Evolutionary conservation across 768 basidiomycete species (phyloP), one percentile per base, ranked within the genome.

Genomic region (Xerocomus potaroensis): DNA sequence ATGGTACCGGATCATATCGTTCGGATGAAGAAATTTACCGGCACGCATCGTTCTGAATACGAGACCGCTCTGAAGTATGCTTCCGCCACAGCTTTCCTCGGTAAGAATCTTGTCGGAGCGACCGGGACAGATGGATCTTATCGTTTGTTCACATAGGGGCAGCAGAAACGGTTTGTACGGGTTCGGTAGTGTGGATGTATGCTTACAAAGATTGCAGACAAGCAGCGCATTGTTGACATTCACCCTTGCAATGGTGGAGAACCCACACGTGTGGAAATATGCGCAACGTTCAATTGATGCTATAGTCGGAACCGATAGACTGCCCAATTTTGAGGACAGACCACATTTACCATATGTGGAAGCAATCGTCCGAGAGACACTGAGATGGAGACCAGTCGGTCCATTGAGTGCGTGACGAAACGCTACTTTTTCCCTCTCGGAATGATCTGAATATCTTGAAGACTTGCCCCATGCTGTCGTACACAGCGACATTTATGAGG

Each of bases 1-100:
- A 42, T 58, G 55, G 45, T 57, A 12, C n/a, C 51, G 10, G 54
- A 58, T 12, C 49, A 44, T 24, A 41, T 58, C 14, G 15, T 15
- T 33, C 51, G 47, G 1, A 60, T 57, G 58, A 29, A 55, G 18
- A 23, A 26, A 8, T 21, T 54, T 23, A 53, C 47, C 14, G 42
- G 39, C 12, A 18, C 34, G 5, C 10, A 36, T 5, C 44, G 39
- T 8, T 32, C 48, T 12, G 19, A 47, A 15, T 51, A 55, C 4
- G 43, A 45, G 4, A 23, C 2, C 3, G 31, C 46, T n/a, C 39
- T 52, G 29, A 57, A 54, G 16, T 14, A 43, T 8, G 32, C 56
- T 2, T 27, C 56, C 12, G 18, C 27, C 6, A 47, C 45, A 15
- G 49, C 57, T 21, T 36, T 58, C n/a, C 9, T 47, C 0, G 53